Base-by-base conservation (phyloP, 345 rosid species). In the Laguncularia racemosa region DNA sequence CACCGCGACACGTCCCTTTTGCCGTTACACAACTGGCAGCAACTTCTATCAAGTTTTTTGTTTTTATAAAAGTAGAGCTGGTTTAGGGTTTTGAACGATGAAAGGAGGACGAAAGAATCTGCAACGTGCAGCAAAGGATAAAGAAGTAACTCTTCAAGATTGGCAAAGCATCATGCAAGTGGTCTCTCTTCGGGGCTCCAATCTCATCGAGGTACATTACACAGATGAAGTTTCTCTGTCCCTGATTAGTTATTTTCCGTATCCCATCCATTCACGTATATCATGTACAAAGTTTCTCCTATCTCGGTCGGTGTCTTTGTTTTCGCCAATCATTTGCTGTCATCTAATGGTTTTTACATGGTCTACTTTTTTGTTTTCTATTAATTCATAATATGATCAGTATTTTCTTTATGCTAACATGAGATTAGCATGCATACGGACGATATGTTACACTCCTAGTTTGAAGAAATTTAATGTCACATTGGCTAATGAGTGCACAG, bases 61-160 rank as follows among this genome's bases (percentile, higher is more conserved):
- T n/a, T n/a, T n/a, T n/a, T n/a, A n/a, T n/a, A n/a, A n/a, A n/a
- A n/a, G n/a, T n/a, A n/a, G n/a, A n/a, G n/a, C n/a, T n/a, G n/a
- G n/a, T n/a, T n/a, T n/a, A 40, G 47, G 44, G 14, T 11, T 50
- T 56, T 14, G 38, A 19, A 57, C 45, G 50, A 88, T 86, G 96
- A 80, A 78, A 74, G 90, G 84, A 69, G 89, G 95, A 59, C 80
- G 98, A 73, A 88, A 80, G 82, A 88, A 86, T 77, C 69, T 92
- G 73, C 84, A 80, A 75, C 78, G 87, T 67, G 96, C 91, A 28
- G 80, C 81, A 1, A 71, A 67, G 61, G 92, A 83, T 18, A 78
- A 69, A 49, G 74, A 63, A 14, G 70, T 89, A 38, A 72, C 65
- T 12, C 81, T 88, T 57, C 70, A 74, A 76, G 78, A 81, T 71